These are phyloP conservation scores for Terana coerulea DNA, from an alignment of 768 basidiomycete genomes.

Conservation along the genomic window DNA sequence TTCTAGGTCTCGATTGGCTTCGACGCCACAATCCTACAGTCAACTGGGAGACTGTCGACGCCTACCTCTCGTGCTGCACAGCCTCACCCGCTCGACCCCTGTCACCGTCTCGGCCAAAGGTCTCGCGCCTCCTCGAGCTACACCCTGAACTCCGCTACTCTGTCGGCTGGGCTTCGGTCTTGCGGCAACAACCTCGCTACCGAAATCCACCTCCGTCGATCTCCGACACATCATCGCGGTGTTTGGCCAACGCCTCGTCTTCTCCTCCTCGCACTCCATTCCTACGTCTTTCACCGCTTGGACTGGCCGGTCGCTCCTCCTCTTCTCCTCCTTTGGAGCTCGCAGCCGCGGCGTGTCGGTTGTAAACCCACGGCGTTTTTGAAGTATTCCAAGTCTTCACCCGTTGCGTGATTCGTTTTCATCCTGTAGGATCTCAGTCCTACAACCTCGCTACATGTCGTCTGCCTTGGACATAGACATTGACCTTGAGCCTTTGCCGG, in stretches of 20 bases:
- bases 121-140: conserved; percentile 21
- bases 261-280: background rate
- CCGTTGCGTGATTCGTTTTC: background rate
- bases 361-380: background rate
- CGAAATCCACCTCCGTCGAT: background rate
- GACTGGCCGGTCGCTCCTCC: background rate
- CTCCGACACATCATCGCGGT: background rate
- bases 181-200: background rate
- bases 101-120: conserved; percentile 17
- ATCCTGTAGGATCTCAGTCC: background rate
- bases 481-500: background rate
- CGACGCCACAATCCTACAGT: conserved; percentile 31
- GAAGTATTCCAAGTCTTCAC: background rate
- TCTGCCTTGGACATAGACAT: conserved; percentile 17
- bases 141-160: background rate
- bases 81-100: conserved; percentile 15
- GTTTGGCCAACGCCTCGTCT: background rate
- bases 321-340: background rate
- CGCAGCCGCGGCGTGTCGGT: background rate
- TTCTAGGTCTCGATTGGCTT: conserved; percentile 38
- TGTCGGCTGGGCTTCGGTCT: conserved; percentile 22
- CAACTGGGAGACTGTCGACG: conserved; percentile 29
- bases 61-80: conserved; percentile 22
- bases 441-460: background rate
- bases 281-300: background rate